These are phyloP conservation scores for Solanum commersonii DNA, from an alignment of 257 asterid genomes.

Conservation along the genomic window DNA sequence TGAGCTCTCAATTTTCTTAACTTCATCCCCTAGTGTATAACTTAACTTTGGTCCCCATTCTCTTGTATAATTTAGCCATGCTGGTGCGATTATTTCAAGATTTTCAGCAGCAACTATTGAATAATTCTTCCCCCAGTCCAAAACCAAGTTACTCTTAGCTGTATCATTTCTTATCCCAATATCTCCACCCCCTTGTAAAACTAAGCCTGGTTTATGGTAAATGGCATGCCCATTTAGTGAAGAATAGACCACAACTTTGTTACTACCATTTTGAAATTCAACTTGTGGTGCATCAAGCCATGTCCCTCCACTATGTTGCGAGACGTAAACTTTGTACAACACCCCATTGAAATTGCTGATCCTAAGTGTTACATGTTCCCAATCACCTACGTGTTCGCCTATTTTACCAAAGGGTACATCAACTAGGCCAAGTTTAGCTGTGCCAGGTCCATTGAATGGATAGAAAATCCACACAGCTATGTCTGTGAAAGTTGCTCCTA, in stretches of 20 bases:
- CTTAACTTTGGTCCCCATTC: conserved; percentile 68
- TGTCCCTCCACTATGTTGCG: conserved; percentile 52
- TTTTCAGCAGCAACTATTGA: conserved; percentile 43
- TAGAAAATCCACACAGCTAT: conserved; percentile 70
- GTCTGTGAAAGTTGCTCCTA: conserved; percentile 70
- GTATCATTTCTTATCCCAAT: conserved; percentile 65
- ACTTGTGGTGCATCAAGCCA: conserved; percentile 57
- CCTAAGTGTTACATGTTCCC: conserved; percentile 87
- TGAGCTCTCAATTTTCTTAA: conserved; percentile 9
- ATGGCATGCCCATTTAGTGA: conserved; percentile 65
- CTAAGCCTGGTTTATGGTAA: conserved; percentile 28
- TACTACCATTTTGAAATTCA: conserved; percentile 32
- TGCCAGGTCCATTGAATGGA: conserved; percentile 80
- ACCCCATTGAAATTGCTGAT: conserved; percentile 75
- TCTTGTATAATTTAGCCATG: conserved; percentile 59
- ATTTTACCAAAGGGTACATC: conserved; percentile 47
- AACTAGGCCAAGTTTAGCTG: conserved; percentile 46
- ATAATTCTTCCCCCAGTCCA: conserved; percentile 44
- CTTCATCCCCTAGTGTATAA: conserved; percentile 34
- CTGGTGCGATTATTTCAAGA: conserved; percentile 43
- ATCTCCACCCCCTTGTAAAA: conserved; percentile 37
- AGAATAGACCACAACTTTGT: conserved; percentile 51
- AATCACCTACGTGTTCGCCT: conserved; percentile 88
- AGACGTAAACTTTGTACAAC: conserved; percentile 41
- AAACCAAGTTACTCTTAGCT: conserved; percentile 36